A percentile compares a stretch with the other conserved stretches of the same genome.
Conservation (phyloP, 73 alveolate genomes). For the Tetrahymena thermophila region DNA sequence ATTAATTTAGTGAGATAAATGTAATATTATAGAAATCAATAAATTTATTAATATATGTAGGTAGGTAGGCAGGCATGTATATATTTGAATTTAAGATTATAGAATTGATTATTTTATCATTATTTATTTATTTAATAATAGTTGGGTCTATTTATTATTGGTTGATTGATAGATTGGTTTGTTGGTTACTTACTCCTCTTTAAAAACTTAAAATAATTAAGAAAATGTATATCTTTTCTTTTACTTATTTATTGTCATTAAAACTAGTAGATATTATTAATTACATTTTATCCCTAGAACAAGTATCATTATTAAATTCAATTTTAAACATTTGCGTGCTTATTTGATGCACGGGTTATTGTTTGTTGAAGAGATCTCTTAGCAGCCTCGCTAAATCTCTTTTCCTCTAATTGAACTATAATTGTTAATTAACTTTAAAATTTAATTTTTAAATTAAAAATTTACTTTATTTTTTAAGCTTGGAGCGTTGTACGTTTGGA, state of each 20-base stretch:
- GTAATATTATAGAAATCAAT: not conserved
- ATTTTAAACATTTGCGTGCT: not conserved
- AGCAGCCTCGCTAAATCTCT: constrained; percentile 96
- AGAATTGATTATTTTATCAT: too few relatives aligned
- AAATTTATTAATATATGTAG: not conserved
- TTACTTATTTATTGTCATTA: not conserved
- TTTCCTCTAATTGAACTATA: constrained; percentile 85
- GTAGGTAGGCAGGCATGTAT: not conserved
- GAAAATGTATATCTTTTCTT: not conserved
- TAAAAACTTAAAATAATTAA: not conserved
- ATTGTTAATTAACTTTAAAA: not conserved
- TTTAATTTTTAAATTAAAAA: not conserved
- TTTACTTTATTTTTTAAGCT: constrained; percentile 74
- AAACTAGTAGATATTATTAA: not conserved
- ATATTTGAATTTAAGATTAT: too few relatives aligned
- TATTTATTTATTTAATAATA: too few relatives aligned
- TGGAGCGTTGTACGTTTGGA: constrained; percentile 91
- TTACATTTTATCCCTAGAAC: not conserved
- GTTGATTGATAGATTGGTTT: not conserved
- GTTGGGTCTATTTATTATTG: not conserved
- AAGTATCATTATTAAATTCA: not conserved
- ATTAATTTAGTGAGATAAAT: not conserved
- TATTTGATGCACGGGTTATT: constrained; percentile 63
- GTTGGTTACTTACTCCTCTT: not conserved
- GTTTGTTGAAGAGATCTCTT: constrained; percentile 77